Base-by-base conservation (phyloP, 352 stramenopile species). In the Phytophthora podocarpi region DNA sequence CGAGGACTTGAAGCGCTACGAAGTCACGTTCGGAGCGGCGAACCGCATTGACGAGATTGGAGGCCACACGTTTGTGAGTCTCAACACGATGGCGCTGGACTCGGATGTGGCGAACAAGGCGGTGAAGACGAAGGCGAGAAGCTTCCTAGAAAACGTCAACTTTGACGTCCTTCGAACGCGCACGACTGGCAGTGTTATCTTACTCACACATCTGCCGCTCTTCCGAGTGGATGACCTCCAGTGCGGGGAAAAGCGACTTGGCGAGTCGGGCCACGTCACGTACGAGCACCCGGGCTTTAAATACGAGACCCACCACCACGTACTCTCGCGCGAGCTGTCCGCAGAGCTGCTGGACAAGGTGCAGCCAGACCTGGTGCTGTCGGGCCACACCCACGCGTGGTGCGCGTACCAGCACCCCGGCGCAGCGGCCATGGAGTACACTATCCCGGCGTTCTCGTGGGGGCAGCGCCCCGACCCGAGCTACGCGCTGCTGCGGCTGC, bases 1-100 rank as follows among this genome's bases (percentile, higher is more conserved):
- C 4, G 18, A 67, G 24, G 70, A 80, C 26, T 49, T 92, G 7
- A 49, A 70, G 27, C 78, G 85, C 15, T 89, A 77, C 32, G 78
- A 94, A 41, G 40, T 74, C 10, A 75, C 76, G 1, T 94, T 94
- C 28, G 82, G 82, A 0, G 46, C 69, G 3, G 70, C 77, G 3
- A 94, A 94, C 51, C 71, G 57, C 41, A 59, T 82, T 30, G 64
- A 80, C 3, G 72, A 75, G 31, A 60, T 90, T 15, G 63, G 59
- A 13, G 71, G 66, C 20, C 78, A 94, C 65, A 63, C 67, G 8
- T 85, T 92, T 60, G 64, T 94, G 7, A 71, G 70, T 15, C 62
- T 94, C 46, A 91, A 92, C 53, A 90, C 85, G 6, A 94, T 94
- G 83, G 85, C 83, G 16, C 65, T 92, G 12, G 85, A 94, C 55